Percentiles rank a stretch among this genome's conserved stretches.
Evolutionary conservation across 2,329 filamentous ascomycete species (phyloP).

Genomic region (Helicocarpus griseus): DNA sequence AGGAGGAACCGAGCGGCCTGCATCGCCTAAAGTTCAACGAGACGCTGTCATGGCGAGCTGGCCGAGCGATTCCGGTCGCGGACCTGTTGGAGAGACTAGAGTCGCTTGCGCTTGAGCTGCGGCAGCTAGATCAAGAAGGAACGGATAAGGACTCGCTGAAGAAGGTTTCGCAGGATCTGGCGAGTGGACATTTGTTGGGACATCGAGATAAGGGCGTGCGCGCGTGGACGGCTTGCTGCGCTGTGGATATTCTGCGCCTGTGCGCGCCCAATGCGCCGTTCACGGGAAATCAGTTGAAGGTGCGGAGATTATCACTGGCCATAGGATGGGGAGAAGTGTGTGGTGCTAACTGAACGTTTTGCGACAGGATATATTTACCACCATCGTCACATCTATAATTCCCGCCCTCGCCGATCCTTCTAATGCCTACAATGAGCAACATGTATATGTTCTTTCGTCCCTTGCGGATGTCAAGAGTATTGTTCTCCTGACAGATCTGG

Average conservation of each 20-base stretch:
- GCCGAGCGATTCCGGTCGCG: constrained; percentile 74
- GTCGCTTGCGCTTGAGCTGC: constrained; percentile 69
- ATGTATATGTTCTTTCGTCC: constrained; percentile 82
- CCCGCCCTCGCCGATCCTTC: constrained; percentile 77
- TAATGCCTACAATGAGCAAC: constrained; percentile 84
- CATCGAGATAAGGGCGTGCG: constrained; percentile 93
- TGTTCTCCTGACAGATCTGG: constrained; percentile 78
- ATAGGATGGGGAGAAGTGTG: neutral
- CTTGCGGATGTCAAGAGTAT: constrained; percentile 92
- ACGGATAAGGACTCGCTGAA: constrained; percentile 73
- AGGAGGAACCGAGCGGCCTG: constrained; percentile 25
- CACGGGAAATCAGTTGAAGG: constrained; percentile 81
- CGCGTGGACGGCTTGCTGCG: constrained; percentile 77
- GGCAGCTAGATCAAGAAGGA: constrained; percentile 77
- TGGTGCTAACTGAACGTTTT: constrained; percentile 9
- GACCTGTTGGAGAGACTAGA: constrained; percentile 76
- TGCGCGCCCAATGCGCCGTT: constrained; percentile 95
- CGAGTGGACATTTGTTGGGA: constrained; percentile 66
- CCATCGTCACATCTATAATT: constrained; percentile 74
- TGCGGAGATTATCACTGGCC: constrained; percentile 30
- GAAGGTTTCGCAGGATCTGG: constrained; percentile 76
- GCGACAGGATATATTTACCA: constrained; percentile 75
- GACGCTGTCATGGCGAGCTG: constrained; percentile 80
- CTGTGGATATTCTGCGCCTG: constrained; percentile 86
- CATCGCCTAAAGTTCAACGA: constrained; percentile 66